Base-by-base conservation (phyloP, 2,329 filamentous ascomycete species). In the Fusarium nisikadoi region DNA sequence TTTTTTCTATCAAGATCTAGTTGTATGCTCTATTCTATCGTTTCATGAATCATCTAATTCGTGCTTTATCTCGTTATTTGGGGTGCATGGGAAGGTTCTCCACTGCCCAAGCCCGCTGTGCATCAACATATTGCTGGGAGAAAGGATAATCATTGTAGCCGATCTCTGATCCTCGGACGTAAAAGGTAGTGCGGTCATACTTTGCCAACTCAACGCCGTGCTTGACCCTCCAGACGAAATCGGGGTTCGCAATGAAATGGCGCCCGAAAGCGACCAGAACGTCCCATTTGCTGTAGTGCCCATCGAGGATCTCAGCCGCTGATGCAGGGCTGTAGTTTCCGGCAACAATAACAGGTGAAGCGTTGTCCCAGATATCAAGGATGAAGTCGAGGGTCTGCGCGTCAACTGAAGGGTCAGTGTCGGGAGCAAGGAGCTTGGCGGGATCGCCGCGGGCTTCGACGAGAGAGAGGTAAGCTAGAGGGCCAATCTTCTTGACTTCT, bases 391-490 rank as follows among this genome's bases (percentile, higher is more conserved):
- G 73, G 1, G 76, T 78, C 52, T 70, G 71, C 20, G 63, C 57
- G 1, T 65, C 81, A 4, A 85, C 83, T 17, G 81, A 71, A 53
- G 84, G 12, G 17, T 68, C 66, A 5, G 62, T 58, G 27, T 78
- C 75, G 8, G 67, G 45, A n/a, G 53, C 52, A 6, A 71, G 41
- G 0, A 71, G 52, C 39, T 71, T 71, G 6, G 68, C 68, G 2
- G 68, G 68, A 14, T 71, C 68, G 20, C 78, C 78, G 1, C 70
- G 65, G 4, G 77, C 75, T 62, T 80, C 78, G 6, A 80, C 77
- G 0, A 80, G 58, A 1, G 76, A 78, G 10, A 80, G 52, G 20
- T 80, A 79, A 3, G 78, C 78, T 1, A 80, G 60, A 33, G 68
- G 46, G 5, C 76, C 84, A 29, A 74, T 42, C 43, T 75, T 74